Base-by-base conservation (phyloP, 1,284 basidiomycete species). In the Microbotryum lychnidis-dioicae region DNA sequence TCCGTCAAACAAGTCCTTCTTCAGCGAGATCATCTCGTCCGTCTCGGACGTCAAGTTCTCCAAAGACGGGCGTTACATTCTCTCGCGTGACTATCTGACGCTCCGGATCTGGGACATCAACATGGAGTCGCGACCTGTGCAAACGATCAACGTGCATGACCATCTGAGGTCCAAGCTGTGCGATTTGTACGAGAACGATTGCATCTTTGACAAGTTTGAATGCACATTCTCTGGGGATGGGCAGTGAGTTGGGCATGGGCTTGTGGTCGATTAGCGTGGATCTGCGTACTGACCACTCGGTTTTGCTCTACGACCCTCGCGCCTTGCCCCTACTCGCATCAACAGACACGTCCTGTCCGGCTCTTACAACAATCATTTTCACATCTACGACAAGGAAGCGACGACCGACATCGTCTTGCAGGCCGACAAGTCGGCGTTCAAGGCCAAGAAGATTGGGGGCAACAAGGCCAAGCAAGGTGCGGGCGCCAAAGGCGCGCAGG, bases 41-140 rank as follows among this genome's bases (percentile, higher is more conserved):
- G 97, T 99, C 74, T 97, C 96, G 50, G 96, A 99, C 76, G 94
- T 99, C 77, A 97, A 97, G 77, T 99, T 99, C 80, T 94, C 91
- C 67, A 87, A 87, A 62, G 96, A 98, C 72, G 96, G 96, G 1
- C 86, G 93, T 63, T 97, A 97, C 79, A 96, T 98, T 71, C 81
- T 99, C 51, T 91, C 93, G 60, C 84, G 96, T 67, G 96, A 99
- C 79, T 98, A 98, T 76, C 80, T 99, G 46, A 96, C 93, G 54
- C 80, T 99, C 71, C 97, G 97, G 82, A 94, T 99, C 73, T 99
- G 96, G 96, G 96, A 98, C 76, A 84, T 98, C 77, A 96, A 96
- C 77, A 98, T 98, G 94, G 96, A 99, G 78, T 87, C 85, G 70
- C 85, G 87, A 74, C 96, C 96, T 5, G 79, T 99, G 65, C 96